phyloP scores from a whole-genome alignment of 1,284 basidiomycete genomes.

The Ceratobasidium sp. region DNA sequence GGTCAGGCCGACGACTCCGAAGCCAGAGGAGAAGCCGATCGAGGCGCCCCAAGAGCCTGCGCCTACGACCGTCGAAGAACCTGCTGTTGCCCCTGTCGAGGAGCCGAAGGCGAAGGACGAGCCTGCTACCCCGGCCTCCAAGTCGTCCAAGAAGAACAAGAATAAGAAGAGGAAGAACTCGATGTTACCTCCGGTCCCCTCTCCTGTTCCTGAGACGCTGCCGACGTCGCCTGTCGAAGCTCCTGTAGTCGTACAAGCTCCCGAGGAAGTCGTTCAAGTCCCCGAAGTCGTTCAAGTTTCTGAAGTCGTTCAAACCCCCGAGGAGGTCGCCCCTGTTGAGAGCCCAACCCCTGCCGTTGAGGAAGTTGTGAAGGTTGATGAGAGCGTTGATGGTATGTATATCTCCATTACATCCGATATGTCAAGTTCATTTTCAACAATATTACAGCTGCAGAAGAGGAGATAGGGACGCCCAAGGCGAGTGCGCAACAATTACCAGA shows the following conservation, averaged over 20 bases:
- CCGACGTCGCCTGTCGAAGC: not conserved
- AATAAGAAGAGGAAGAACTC: slow-evolving; percentile 10
- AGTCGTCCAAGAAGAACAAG: not conserved
- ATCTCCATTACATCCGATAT: too few relatives aligned
- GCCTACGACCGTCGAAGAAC: not conserved
- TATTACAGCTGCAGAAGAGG: not conserved
- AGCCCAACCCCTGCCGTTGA: not conserved
- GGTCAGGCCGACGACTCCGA: not conserved
- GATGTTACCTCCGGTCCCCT: not conserved
- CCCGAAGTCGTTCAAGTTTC: not conserved
- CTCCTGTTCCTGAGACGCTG: not conserved
- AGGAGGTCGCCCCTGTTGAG: not conserved
- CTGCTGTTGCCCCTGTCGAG: not conserved
- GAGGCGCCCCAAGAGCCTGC: not conserved
- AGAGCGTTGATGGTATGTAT: not conserved
- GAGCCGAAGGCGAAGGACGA: slow-evolving; percentile 16
- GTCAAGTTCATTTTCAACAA: not conserved
- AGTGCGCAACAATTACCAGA: not conserved
- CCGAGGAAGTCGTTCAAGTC: not conserved
- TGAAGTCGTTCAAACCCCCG: not conserved
- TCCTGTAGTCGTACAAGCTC: not conserved
- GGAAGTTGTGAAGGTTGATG: not conserved
- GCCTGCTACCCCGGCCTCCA: not conserved
- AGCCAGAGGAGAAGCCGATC: not conserved
- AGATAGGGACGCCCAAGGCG: not conserved